Conservation (phyloP, 2,329 filamentous ascomycete genomes). For the Aspergillus bombycis region DNA sequence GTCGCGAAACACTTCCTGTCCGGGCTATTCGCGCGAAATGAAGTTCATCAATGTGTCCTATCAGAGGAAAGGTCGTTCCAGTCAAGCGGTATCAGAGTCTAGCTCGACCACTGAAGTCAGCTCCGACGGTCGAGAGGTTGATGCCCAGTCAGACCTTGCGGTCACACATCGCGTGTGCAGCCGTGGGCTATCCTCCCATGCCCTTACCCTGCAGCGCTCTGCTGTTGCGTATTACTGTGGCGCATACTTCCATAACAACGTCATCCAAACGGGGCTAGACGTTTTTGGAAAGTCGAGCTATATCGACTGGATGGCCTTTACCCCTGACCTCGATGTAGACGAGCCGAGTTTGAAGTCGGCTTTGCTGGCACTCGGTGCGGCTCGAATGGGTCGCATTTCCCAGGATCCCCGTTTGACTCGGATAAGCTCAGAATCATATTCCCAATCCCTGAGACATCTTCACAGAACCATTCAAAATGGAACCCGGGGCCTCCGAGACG, state of each 20-base stretch:
- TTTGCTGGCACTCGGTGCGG: background rate
- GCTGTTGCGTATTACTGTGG: background rate
- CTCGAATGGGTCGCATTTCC: background rate
- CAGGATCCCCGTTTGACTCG: background rate
- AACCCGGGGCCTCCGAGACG: background rate
- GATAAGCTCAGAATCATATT: background rate
- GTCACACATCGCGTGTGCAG: background rate
- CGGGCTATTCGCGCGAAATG: background rate
- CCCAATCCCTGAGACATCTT: background rate
- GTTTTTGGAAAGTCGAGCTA: background rate
- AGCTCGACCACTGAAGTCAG: no score
- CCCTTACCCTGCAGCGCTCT: background rate
- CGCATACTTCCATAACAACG: background rate
- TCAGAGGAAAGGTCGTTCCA: background rate
- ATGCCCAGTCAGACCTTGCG: no score
- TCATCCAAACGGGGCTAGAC: background rate
- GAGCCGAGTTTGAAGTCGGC: background rate
- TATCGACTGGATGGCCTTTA: background rate
- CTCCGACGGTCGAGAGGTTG: background rate
- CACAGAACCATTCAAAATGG: background rate
- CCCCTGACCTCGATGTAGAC: background rate
- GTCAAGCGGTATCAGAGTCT: background rate
- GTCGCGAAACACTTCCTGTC: slow-evolving; percentile 1
- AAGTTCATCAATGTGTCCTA: background rate
- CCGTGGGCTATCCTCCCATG: background rate